phyloP scores from a whole-genome alignment of 176 grass and related monocot species.

The Thalia dealbata region DNA sequence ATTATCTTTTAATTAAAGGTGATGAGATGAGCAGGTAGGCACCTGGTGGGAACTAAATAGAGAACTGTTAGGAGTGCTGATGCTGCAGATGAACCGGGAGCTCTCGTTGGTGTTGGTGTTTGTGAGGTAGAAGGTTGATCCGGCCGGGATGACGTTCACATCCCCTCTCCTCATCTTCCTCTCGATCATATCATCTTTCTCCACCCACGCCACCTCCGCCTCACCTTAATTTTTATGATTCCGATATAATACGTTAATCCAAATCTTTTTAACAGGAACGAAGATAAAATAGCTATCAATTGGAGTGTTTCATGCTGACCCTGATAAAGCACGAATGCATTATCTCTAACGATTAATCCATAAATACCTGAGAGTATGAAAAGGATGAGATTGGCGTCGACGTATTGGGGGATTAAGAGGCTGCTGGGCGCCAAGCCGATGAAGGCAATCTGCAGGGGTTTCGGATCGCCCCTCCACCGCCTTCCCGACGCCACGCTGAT shows the following conservation, averaged over 20 bases:
- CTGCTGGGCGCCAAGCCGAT: neutral
- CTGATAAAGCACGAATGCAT: neutral
- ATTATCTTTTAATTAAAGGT: too few relatives aligned
- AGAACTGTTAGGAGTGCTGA: neutral
- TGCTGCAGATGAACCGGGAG: constrained; percentile 49
- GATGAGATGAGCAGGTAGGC: too few relatives aligned
- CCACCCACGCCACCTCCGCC: constrained; percentile 53
- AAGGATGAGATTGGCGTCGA: constrained; percentile 8
- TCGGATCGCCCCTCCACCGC: neutral
- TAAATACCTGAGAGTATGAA: neutral
- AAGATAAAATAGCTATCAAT: too few relatives aligned
- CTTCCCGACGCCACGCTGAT: neutral
- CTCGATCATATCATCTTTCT: constrained; percentile 51
- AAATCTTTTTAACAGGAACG: neutral
- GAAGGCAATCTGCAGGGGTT: constrained; percentile 3
- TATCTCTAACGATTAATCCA: too few relatives aligned
- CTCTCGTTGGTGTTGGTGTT: constrained; percentile 46
- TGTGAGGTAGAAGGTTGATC: constrained; percentile 65
- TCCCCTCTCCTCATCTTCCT: constrained; percentile 69
- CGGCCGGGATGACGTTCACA: constrained; percentile 56
- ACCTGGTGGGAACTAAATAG: neutral
- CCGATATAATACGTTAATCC: too few relatives aligned
- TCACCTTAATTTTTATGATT: constrained; percentile 33
- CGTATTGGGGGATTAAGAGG: constrained; percentile 2
- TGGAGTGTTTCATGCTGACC: too few relatives aligned